Percentiles rank a stretch among this genome's conserved stretches.
Conservation (phyloP, 768 basidiomycete species). For the Butyriboletus loyo region DNA sequence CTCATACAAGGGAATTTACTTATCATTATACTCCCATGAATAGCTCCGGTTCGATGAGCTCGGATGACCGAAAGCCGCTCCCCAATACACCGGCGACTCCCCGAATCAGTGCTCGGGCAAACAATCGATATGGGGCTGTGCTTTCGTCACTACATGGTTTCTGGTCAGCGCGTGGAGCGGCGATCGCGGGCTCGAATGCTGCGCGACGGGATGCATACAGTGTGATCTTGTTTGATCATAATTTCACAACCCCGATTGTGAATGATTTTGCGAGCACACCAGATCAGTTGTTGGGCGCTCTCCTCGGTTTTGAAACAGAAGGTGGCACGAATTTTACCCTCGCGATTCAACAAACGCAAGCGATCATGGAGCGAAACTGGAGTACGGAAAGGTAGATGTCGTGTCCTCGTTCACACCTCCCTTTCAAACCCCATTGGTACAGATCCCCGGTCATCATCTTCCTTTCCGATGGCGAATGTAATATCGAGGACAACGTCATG, state of each 20-base stretch:
- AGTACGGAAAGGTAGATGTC: constrained; percentile 43
- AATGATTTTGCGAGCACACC: constrained; percentile 50
- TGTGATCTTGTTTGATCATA: constrained; percentile 44
- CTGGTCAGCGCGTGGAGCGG: constrained; percentile 50
- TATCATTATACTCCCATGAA: background rate
- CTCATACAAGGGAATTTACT: background rate
- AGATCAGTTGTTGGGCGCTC: constrained; percentile 37
- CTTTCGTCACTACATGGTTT: constrained; percentile 54
- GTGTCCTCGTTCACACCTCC: background rate
- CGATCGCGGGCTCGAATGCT: constrained; percentile 26
- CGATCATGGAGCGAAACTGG: constrained; percentile 46
- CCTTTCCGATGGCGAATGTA: constrained; percentile 47
- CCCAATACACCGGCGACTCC: constrained; percentile 39
- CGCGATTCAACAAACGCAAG: constrained; percentile 38
- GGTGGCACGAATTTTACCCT: constrained; percentile 44
- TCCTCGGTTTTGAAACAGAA: constrained; percentile 32
- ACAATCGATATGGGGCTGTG: constrained; percentile 59
- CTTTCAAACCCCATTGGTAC: background rate
- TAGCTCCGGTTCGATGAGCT: constrained; percentile 53
- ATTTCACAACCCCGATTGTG: constrained; percentile 21
- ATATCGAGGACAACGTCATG: constrained; percentile 35
- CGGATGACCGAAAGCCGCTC: constrained; percentile 43
- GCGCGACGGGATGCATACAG: constrained; percentile 54
- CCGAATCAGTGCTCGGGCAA: constrained; percentile 34
- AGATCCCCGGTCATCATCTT: constrained; percentile 38